phyloP scores from a whole-genome alignment of 2,329 filamentous ascomycete species.

The Epichloe gansuensis region DNA sequence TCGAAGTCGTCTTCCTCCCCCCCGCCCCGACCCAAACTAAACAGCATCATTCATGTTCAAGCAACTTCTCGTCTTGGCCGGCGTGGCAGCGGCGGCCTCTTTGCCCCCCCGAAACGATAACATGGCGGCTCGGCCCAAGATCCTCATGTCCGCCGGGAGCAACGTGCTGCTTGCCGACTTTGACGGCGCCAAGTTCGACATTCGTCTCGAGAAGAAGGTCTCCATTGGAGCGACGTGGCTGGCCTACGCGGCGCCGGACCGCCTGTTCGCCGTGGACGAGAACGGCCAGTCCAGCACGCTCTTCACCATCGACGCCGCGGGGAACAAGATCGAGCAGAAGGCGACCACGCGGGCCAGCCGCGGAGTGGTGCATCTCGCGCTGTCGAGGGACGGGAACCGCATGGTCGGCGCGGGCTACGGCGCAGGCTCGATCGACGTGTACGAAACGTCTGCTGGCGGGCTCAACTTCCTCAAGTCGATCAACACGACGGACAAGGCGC shows the following conservation, averaged over 20 bases:
- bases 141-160: conserved; percentile 29
- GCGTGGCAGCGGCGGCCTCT: background rate
- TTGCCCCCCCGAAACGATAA: background rate
- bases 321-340: conserved; percentile 16
- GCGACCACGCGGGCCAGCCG: conserved; percentile 20
- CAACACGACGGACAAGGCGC: conserved; percentile 17
- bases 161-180: conserved; percentile 30
- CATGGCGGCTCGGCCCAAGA: background rate
- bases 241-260: conserved; percentile 24
- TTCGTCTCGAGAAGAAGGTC: conserved; percentile 20
- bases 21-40: too few species aligned
- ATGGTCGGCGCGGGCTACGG: conserved; percentile 33
- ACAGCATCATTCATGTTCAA: background rate
- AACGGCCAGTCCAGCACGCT: conserved; percentile 25
- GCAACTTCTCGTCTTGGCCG: background rate
- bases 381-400: conserved; percentile 30
- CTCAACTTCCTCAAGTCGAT: conserved; percentile 27
- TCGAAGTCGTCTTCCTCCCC: too few species aligned
- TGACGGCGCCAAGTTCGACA: conserved; percentile 25
- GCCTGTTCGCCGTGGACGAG: conserved; percentile 36
- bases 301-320: conserved; percentile 24
- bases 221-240: conserved; percentile 34
- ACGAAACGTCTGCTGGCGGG: conserved; percentile 26
- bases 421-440: conserved; percentile 30
- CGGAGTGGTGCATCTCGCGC: conserved; percentile 35